These are phyloP conservation scores for Monosporozyma servazzii DNA, from an alignment of 805 yeast genomes.

Conservation along the genomic window DNA sequence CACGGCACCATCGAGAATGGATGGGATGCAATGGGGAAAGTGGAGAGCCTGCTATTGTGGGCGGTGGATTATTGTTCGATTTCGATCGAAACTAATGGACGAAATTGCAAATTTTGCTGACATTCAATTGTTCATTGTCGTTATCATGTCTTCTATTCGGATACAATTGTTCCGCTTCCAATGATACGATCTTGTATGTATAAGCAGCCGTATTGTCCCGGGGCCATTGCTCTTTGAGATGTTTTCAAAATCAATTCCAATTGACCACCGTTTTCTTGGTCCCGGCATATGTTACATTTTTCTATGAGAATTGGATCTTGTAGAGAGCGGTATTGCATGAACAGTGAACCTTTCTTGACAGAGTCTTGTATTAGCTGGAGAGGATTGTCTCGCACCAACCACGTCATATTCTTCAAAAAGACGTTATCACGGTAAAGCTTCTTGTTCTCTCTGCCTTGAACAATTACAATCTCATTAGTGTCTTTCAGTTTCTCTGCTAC, in stretches of 20 bases:
- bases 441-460: constrained; percentile 54
- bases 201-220: constrained; percentile 78
- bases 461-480: constrained; percentile 71
- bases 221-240: constrained; percentile 66
- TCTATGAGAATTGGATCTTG: constrained; percentile 45
- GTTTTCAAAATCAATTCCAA: constrained; percentile 33
- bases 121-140: too few species aligned
- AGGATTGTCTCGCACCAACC: background rate
- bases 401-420: background rate
- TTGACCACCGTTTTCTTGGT: background rate
- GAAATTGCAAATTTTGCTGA: too few species aligned
- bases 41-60: background rate
- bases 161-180: constrained; percentile 43
- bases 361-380: background rate
- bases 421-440: constrained; percentile 42
- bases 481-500: constrained; percentile 59
- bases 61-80: background rate
- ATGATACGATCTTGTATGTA: constrained; percentile 58
- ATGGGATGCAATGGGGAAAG: background rate
- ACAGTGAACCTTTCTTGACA: constrained; percentile 20
- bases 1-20: too few species aligned
- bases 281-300: constrained; percentile 6
- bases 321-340: constrained; percentile 64
- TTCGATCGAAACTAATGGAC: too few species aligned
- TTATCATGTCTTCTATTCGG: too few species aligned